phyloP scores from a whole-genome alignment of 139 green algal genomes.

The Chlorella ohadii region DNA sequence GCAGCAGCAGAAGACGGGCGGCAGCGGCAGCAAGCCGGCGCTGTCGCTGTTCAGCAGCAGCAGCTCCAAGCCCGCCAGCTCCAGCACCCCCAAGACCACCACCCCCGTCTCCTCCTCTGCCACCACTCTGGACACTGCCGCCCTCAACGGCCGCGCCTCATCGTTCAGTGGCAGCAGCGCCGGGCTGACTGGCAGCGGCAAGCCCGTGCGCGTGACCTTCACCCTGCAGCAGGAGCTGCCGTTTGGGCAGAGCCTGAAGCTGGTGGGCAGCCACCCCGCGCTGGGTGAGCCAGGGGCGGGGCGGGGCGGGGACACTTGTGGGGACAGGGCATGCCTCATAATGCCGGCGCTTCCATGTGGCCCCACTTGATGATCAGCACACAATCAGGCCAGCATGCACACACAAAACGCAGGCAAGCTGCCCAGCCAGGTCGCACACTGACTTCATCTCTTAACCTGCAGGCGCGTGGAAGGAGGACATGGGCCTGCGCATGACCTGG shows the following conservation, averaged over 20 bases:
- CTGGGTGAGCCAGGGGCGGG: background rate
- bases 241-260: slow-evolving; percentile 31
- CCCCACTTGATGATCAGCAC: too few species aligned
- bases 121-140: background rate
- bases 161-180: background rate
- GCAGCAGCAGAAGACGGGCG: too few species aligned
- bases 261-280: slow-evolving; percentile 20
- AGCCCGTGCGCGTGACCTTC: background rate
- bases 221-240: slow-evolving; percentile 15
- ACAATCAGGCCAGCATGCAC: too few species aligned
- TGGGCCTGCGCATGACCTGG: slow-evolving; percentile 12
- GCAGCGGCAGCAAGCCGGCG: too few species aligned
- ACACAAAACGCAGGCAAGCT: too few species aligned
- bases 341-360: too few species aligned
- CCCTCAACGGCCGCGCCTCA: background rate
- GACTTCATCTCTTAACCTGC: too few species aligned
- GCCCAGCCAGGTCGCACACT: too few species aligned
- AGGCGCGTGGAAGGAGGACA: slow-evolving; percentile 13
- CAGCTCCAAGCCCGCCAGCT: background rate
- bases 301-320: too few species aligned
- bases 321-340: too few species aligned
- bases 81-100: background rate
- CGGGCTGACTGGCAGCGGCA: background rate
- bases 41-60: background rate
- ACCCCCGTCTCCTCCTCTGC: background rate